These are phyloP conservation scores for Starmerella geochares DNA, from an alignment of 805 yeast genomes.

Conservation along the genomic window DNA sequence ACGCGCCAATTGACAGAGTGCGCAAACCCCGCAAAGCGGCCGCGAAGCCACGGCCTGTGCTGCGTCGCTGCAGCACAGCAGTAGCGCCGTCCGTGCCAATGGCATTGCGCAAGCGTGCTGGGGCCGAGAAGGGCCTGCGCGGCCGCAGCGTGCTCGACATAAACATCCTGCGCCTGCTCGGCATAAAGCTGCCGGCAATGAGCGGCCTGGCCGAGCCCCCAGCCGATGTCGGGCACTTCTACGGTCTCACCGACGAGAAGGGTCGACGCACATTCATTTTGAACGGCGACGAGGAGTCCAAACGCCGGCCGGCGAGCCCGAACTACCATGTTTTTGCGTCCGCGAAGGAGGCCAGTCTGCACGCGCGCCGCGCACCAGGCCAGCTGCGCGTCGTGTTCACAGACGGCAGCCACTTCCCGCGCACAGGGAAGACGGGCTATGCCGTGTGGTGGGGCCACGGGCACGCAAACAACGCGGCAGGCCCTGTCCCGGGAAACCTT, in stretches of 20 bases:
- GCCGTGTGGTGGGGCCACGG: slow-evolving; percentile 13
- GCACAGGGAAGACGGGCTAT: slow-evolving; percentile 5
- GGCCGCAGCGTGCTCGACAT: slow-evolving; percentile 12
- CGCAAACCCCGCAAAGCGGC: too few relatives aligned
- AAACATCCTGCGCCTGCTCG: slow-evolving; percentile 10
- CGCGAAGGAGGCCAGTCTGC: not conserved
- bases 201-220: slow-evolving; percentile 9
- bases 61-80: not conserved
- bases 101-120: not conserved
- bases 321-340: not conserved
- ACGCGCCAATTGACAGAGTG: not conserved
- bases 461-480: slow-evolving; percentile 6
- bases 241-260: not conserved
- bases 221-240: not conserved
- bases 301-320: slow-evolving; percentile 4
- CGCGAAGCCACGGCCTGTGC: not conserved
- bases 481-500: slow-evolving; percentile 11
- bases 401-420: slow-evolving; percentile 12
- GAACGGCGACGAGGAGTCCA: not conserved
- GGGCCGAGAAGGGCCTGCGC: slow-evolving; percentile 1
- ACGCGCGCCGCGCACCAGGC: not conserved
- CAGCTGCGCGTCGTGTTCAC: slow-evolving; percentile 1
- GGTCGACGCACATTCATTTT: not conserved
- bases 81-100: not conserved
- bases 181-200: slow-evolving; percentile 7